Base-by-base conservation (phyloP, 192 early-diverging fungal species). In the Linnemannia hyalina region DNA sequence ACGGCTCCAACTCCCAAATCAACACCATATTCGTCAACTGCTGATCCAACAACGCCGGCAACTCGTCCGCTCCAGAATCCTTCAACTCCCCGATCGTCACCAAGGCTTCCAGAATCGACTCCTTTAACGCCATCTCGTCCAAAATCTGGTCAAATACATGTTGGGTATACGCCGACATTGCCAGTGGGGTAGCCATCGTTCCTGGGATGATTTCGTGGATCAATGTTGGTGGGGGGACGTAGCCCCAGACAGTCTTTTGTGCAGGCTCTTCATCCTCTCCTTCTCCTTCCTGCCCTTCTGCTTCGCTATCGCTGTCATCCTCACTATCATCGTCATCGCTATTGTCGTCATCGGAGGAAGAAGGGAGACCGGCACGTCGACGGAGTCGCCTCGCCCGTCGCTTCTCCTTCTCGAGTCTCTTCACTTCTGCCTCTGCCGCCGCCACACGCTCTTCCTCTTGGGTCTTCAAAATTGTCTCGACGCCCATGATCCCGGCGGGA, bases 1-100 rank as follows among this genome's bases (percentile, higher is more conserved):
- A 85, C 1, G 83, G 83, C 75, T 85, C 83, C 83, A 85, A 70
- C 32, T 85, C 83, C 83, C 83, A 85, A 13, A 85, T 47, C 5
- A 85, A 63, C 5, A 57, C 42, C 78, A 80, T 74, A 47, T 85
- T 85, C 3, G 83, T 85, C 44, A 85, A 44, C 16, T 85, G 83
- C 20, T 85, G 83, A 68, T 85, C 83, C 38, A 85, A 41, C 44
- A 85, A 35, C 3, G 78, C 1, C 35, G 83, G 83, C 42, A 85
- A 32, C 18, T 85, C 83, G n/a, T 85, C 83, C 23, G 76, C 78
- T 6, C 83, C 83, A 0, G 83, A 85, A 68, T 85, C 83, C 49
- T 85, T 85, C 38, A 80, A 29, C 32, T 47, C 57, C 18, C 35
- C 42, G 20, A 85, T 85, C 4, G 74, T 85, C 23, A 76, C 73